Percentiles rank a stretch among this genome's conserved stretches.
Conservation (phyloP, 164 flowering plant genomes). For the Platanus orientalis region DNA sequence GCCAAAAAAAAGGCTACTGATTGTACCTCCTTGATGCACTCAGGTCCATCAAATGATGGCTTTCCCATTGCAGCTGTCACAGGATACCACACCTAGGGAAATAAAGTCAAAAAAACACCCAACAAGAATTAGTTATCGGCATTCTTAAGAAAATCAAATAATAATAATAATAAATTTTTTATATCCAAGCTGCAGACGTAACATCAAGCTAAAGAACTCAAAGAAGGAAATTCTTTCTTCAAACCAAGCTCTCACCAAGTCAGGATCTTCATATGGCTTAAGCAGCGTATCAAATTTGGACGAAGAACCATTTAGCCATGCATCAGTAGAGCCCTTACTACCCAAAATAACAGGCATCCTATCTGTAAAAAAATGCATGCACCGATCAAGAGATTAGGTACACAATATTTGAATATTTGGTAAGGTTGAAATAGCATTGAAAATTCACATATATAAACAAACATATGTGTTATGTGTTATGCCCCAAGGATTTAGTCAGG, state of each 20-base stretch:
- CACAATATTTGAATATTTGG: background rate
- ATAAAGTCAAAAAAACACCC: background rate
- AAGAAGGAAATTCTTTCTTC: background rate
- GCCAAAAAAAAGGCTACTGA: background rate
- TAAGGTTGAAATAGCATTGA: background rate
- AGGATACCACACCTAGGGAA: slow-evolving; percentile 73
- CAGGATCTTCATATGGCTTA: slow-evolving; percentile 76
- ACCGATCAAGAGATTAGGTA: slow-evolving; percentile 2
- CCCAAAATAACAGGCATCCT: slow-evolving; percentile 96
- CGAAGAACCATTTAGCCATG: slow-evolving; percentile 62
- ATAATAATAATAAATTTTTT: background rate
- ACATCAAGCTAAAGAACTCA: background rate
- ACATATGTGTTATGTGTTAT: no score
- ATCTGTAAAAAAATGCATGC: slow-evolving; percentile 33
- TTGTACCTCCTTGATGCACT: slow-evolving; percentile 78
- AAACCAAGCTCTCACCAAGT: slow-evolving; percentile 46
- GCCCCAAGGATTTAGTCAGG: no score
- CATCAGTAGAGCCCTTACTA: slow-evolving; percentile 48
- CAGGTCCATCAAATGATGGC: slow-evolving; percentile 74
- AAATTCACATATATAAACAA: background rate
- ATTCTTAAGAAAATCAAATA: background rate
- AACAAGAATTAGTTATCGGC: background rate
- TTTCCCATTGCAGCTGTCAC: slow-evolving; percentile 86
- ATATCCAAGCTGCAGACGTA: background rate
- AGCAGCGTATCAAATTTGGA: slow-evolving; percentile 49